phyloP scores from a whole-genome alignment of 495 filamentous ascomycete species.

The Podospora bellae-mahoneyi region DNA sequence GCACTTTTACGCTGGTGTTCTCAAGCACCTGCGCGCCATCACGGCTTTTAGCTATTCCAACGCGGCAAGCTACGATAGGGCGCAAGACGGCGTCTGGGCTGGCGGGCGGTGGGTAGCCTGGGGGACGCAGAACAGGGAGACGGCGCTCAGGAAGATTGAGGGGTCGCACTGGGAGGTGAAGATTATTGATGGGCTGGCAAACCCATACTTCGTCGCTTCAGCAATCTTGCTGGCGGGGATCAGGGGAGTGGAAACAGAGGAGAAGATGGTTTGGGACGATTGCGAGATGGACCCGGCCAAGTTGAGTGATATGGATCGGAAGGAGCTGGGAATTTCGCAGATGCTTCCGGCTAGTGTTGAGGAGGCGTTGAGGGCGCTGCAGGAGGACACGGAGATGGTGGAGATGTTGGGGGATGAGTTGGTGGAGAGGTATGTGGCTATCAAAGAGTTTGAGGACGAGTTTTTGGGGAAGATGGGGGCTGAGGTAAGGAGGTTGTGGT shows the following conservation, averaged over 20 bases:
- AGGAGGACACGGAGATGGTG: constrained; percentile 42
- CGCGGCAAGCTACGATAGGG: constrained; percentile 57
- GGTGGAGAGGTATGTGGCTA: constrained; percentile 56
- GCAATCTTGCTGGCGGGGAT: constrained; percentile 65
- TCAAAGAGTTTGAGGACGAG: constrained; percentile 57
- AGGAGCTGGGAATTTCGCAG: constrained; percentile 50
- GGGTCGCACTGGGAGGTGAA: constrained; percentile 68
- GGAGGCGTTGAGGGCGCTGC: constrained; percentile 51
- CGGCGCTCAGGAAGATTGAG: constrained; percentile 60
- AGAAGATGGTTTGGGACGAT: constrained; percentile 52
- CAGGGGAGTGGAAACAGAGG: constrained; percentile 51
- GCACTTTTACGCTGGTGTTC: constrained; percentile 63
- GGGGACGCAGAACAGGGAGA: constrained; percentile 75
- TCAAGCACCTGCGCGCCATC: constrained; percentile 63
- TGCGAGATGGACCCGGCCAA: constrained; percentile 55
- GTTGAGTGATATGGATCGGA: constrained; percentile 48
- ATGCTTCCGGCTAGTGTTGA: constrained; percentile 52
- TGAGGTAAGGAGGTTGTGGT: constrained; percentile 52
- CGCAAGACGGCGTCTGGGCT: constrained; percentile 67
- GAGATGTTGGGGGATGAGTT: constrained; percentile 49
- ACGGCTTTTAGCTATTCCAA: constrained; percentile 62
- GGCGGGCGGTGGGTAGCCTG: constrained; percentile 71
- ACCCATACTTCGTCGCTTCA: constrained; percentile 65
- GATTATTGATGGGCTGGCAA: constrained; percentile 67
- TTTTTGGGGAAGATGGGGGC: constrained; percentile 44